Base-by-base conservation (phyloP, 768 basidiomycete species). In the Gloeopeniophorella convolvens region DNA sequence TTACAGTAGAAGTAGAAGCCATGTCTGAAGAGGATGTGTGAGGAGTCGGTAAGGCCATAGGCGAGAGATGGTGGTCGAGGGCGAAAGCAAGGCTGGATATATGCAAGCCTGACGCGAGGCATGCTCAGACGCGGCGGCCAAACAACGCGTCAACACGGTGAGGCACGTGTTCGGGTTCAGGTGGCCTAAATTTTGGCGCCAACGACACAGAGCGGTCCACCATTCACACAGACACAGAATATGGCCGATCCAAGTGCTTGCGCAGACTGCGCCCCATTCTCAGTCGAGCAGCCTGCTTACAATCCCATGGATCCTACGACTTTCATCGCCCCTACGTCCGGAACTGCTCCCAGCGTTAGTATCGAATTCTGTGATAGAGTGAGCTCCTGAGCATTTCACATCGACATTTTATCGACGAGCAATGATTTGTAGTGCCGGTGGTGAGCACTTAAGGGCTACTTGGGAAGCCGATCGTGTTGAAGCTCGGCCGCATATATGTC, bases 281-380 rank as follows among this genome's bases (percentile, higher is more conserved):
- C 34, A 28, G 34, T 23, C 24, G 21, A 30, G 10, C 16, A 32
- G 31, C 32, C 40, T 20, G 34, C 35, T 4, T 36, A 62, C 16
- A 56, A 60, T 47, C 55, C 64, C 6, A 57, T 75, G 34, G 75
- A 83, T 54, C 68, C 74, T 3, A 63, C 74, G 0, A 76, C 76
- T 0, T 85, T 87, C 61, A 64, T 76, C 9, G 75, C 77, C 48
- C 85, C 83, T 3, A 65, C 63, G 6, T 68, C 72, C 18, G 62
- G 73, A 28, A 65, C 63, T 5, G n/a, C 50, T 9, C 80, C 87
- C 3, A 76, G 76, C 24, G 68, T 95, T n/a, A 77, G 76, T 6
- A 87, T 97, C 55, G 93, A 97, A 65, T 97, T 91, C 63, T 97
- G 93, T 65, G 89, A 94, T 65, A 73, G 90, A 70, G 89, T 91